Evolutionary conservation across 2,329 filamentous ascomycete species (phyloP).

Genomic region (Trichoderma breve): DNA sequence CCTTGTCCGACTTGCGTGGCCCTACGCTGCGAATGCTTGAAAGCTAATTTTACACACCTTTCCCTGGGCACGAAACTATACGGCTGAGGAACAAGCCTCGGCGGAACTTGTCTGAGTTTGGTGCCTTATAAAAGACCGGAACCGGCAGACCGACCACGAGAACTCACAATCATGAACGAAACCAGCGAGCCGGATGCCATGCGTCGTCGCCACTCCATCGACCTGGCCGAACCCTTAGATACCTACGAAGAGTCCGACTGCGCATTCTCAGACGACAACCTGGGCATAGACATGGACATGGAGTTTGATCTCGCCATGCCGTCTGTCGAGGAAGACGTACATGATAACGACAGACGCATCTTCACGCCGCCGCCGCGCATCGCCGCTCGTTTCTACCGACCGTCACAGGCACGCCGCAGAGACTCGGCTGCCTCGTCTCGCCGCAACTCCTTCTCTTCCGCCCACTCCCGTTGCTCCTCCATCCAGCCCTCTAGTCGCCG

Average conservation of each 20-base stretch:
- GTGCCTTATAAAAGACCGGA: neutral
- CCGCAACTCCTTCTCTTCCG: slow-evolving; percentile 76
- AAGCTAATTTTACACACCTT: neutral
- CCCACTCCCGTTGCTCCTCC: slow-evolving; percentile 66
- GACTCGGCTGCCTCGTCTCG: slow-evolving; percentile 76
- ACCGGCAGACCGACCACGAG: neutral
- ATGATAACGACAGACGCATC: slow-evolving; percentile 36
- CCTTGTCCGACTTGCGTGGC: neutral
- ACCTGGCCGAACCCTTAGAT: slow-evolving; percentile 43
- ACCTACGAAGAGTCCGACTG: slow-evolving; percentile 36
- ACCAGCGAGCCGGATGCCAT: slow-evolving; percentile 32
- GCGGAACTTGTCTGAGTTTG: neutral
- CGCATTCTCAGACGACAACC: slow-evolving; percentile 30
- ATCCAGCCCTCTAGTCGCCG: slow-evolving; percentile 51
- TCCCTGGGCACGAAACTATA: neutral
- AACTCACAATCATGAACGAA: neutral
- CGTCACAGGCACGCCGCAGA: slow-evolving; percentile 64
- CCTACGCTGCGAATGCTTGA: neutral
- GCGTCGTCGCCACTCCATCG: slow-evolving; percentile 42
- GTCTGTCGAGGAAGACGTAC: slow-evolving; percentile 37
- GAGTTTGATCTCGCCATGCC: slow-evolving; percentile 41
- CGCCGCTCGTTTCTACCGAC: slow-evolving; percentile 74
- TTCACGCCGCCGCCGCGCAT: slow-evolving; percentile 71
- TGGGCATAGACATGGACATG: slow-evolving; percentile 27
- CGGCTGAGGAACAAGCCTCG: neutral